Evolutionary conservation across 2,329 filamentous ascomycete genomes (phyloP), one percentile per base, ranked within the genome.

Genomic region (Fusarium chaquense): DNA sequence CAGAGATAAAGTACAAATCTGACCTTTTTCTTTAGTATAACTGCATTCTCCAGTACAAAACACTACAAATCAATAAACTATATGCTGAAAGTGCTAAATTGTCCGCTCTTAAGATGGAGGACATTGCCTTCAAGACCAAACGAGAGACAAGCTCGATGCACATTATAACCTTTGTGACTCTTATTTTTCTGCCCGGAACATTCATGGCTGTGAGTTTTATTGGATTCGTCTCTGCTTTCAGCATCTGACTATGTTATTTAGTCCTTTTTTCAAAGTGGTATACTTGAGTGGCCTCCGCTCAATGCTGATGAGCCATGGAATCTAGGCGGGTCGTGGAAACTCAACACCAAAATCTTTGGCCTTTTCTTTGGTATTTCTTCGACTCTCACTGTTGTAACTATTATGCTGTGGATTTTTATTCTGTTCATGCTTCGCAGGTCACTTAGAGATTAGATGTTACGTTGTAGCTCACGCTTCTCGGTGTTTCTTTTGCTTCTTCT

Each of bases 231-330:
- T 10, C 20, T 22, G 11, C 15, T 18, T 22, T 12, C 13, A 28
- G 1, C 16, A 13, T 20, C 64, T 69, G 6, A 67, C 32, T 10
- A 9, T 9, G 4, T 5, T 16, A 11, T 9, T 3, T 1, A 70
- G 68, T 45, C 67, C 2, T 70, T 70, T 10, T 70, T 70, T 12
- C 68, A 70, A 8, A 70, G 68, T 2, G 67, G 63, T 20, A 70
- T 70, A 4, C 59, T 70, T 3, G 47, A 70, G 3, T 70, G 58
- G 53, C 46, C 58, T 24, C 24, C 36, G 0, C 6, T 44, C 4
- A 16, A 22, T 4, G 24, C 24, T 3, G 49, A 52, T 16, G 49
- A 52, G 1, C 49, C 49, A 2, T 52, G 49, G 49, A 28, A 30
- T 2, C 32, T 52, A 5, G 10, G 46, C 15, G 54, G 55, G 1